Evolutionary conservation across 1,284 basidiomycete species (phyloP).

Genomic region (Tranzscheliella williamsii): DNA sequence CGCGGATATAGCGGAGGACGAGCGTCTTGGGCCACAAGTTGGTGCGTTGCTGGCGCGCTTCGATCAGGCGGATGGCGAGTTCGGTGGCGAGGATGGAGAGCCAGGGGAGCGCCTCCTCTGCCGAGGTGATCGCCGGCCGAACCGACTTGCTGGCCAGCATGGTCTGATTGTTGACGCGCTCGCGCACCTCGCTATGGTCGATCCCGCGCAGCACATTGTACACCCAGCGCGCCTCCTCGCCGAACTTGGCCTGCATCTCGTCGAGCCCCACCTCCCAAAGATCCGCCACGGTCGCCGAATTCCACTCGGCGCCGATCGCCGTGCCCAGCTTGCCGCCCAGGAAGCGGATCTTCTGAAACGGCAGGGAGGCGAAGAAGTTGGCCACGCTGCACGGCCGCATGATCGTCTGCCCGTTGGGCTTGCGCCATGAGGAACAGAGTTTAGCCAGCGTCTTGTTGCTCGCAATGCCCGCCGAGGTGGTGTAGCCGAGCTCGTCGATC

Average conservation of each 20-base stretch:
- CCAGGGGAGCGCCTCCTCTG: constrained; percentile 71
- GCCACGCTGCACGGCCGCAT: constrained; percentile 43
- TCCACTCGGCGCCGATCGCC: constrained; percentile 83
- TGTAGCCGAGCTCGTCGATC: constrained; percentile 78
- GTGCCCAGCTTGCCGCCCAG: constrained; percentile 92
- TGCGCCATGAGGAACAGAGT: constrained; percentile 64
- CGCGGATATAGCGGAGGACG: constrained; percentile 65
- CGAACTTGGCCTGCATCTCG: constrained; percentile 81
- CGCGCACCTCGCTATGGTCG: constrained; percentile 80
- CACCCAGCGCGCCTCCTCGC: constrained; percentile 74
- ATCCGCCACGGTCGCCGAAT: constrained; percentile 79
- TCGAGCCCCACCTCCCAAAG: constrained; percentile 66
- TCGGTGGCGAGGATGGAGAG: constrained; percentile 86
- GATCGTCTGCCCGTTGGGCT: constrained; percentile 56
- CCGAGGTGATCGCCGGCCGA: constrained; percentile 36
- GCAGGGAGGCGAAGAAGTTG: constrained; percentile 46
- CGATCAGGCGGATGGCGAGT: constrained; percentile 78
- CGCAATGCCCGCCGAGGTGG: constrained; percentile 92
- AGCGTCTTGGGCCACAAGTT: constrained; percentile 88
- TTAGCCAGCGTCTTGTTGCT: constrained; percentile 93
- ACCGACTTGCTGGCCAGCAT: constrained; percentile 57
- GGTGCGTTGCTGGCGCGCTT: constrained; percentile 71
- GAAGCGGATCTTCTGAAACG: constrained; percentile 71
- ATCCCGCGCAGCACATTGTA: constrained; percentile 82
- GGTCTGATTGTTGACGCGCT: constrained; percentile 50